Conservation (phyloP, 2,329 filamentous ascomycete genomes). For the Fusarium tupiense region DNA sequence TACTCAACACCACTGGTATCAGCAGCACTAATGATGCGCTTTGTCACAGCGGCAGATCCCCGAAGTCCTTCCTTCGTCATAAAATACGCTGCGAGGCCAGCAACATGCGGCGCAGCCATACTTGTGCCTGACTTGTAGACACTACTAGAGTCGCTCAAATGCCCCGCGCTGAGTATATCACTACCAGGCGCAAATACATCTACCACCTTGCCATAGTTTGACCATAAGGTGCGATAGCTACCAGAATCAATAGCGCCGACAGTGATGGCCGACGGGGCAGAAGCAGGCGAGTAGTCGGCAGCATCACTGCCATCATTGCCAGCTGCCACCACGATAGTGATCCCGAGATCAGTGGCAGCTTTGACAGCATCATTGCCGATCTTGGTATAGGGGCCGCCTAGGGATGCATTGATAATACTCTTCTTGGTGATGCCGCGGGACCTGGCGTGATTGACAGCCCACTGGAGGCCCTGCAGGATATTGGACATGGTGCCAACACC, state of each 20-base stretch:
- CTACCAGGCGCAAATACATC: conserved; percentile 16
- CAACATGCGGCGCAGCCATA: conserved; percentile 65
- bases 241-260: background rate
- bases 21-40: conserved; percentile 11
- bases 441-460: conserved; percentile 47
- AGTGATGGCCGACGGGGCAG: conserved; percentile 3
- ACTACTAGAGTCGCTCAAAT: background rate
- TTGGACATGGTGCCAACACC: conserved; percentile 1
- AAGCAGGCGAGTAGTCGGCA: background rate
- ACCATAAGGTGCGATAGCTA: background rate
- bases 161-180: background rate
- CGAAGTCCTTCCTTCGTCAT: conserved; percentile 47
- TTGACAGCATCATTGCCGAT: background rate
- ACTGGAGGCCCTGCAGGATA: conserved; percentile 37
- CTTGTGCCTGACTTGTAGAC: conserved; percentile 14
- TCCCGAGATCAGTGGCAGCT: background rate
- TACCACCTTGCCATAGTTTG: conserved; percentile 1
- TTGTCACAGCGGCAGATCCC: background rate
- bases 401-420: background rate
- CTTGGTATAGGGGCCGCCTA: background rate
- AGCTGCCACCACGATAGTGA: conserved; percentile 2
- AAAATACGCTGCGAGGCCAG: conserved; percentile 70
- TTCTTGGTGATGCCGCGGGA: background rate
- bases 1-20: background rate
- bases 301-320: background rate